Conservation (phyloP, 2,329 filamentous ascomycete genomes). For the Neonectria magnoliae region DNA sequence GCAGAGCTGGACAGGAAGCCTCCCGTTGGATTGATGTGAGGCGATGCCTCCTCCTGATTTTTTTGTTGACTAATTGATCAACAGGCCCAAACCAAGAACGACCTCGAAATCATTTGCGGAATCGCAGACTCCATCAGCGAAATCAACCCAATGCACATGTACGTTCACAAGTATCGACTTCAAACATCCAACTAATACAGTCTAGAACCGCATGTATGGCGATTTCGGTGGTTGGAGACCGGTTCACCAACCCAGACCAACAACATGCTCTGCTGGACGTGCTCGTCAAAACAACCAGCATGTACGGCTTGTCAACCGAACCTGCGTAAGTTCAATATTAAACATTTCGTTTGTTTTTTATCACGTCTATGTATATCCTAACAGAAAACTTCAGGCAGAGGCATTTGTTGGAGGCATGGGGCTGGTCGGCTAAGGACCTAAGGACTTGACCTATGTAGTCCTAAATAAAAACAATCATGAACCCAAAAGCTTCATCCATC, state of each 20-base stretch:
- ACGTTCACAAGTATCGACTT: neutral
- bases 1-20: conserved; percentile 28
- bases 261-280: conserved; percentile 24
- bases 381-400: conserved; percentile 10
- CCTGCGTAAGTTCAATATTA: conserved; percentile 14
- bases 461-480: neutral
- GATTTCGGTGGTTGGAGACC: conserved; percentile 47
- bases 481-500: neutral
- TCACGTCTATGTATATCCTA: neutral
- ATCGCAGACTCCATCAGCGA: conserved; percentile 37
- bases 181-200: too few relatives aligned
- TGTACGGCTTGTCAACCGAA: conserved; percentile 23
- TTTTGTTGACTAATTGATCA: neutral
- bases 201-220: conserved; percentile 37
- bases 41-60: neutral
- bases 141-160: conserved; percentile 39
- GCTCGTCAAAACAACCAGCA: conserved; percentile 22
- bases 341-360: neutral
- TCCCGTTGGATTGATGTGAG: conserved; percentile 29
- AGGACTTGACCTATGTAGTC: neutral
- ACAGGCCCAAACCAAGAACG: conserved; percentile 35
- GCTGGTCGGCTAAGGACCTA: conserved; percentile 11
- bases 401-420: conserved; percentile 29
- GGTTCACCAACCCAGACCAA: conserved; percentile 27
- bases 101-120: conserved; percentile 40